A percentile compares a stretch with the other conserved stretches of the same genome.
Evolutionary conservation across 306 rosid species (phyloP).

Genomic region (Chamaecrista fasciculata): DNA sequence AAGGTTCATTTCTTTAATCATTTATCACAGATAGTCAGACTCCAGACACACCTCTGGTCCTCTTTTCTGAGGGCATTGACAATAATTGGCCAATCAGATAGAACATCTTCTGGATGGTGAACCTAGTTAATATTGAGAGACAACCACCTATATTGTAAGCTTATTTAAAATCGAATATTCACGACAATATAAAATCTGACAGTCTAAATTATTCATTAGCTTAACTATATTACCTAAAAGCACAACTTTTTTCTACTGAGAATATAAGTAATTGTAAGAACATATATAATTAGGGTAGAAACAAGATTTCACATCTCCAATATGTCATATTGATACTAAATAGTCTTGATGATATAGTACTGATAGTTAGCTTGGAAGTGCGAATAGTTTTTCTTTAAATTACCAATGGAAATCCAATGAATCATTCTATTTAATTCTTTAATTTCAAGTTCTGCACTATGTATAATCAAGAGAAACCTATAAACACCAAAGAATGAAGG

Average conservation of each 20-base stretch:
- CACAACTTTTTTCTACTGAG: background rate
- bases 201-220: background rate
- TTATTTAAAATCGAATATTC: background rate
- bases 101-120: background rate
- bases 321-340: background rate
- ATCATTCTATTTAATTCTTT: background rate
- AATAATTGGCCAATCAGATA: background rate
- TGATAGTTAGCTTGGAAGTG: background rate
- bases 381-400: background rate
- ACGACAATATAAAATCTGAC: background rate
- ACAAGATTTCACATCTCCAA: background rate
- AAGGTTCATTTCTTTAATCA: background rate
- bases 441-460: background rate
- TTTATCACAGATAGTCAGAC: background rate
- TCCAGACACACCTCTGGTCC: background rate
- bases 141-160: background rate
- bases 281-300: background rate
- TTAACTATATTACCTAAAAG: background rate
- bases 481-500: background rate
- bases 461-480: background rate
- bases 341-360: background rate
- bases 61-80: background rate
- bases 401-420: slow-evolving; percentile 5
- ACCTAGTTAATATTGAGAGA: background rate
- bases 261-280: background rate